A percentile compares a stretch with the other conserved stretches of the same genome.
phyloP scores from a whole-genome alignment of 2,329 filamentous ascomycete genomes.

The Aureobasidium melanogenum region DNA sequence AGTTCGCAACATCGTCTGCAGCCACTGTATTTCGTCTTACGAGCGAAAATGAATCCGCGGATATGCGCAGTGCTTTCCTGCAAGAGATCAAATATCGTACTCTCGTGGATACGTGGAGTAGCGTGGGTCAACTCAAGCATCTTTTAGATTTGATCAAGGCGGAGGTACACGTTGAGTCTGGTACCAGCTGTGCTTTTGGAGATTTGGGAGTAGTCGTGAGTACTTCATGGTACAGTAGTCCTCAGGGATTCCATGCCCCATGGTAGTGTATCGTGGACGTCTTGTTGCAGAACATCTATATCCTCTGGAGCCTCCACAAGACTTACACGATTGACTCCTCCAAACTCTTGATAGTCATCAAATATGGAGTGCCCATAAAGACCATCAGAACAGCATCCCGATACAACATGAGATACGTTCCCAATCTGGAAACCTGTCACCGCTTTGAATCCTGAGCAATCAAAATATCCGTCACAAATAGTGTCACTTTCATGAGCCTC shows the following conservation, averaged over 20 bases:
- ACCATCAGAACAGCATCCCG: no score
- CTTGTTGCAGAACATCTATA: neutral
- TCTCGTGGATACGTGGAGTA: neutral
- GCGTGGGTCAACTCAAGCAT: neutral
- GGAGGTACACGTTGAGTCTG: neutral
- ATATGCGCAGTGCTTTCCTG: neutral
- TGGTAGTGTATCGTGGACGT: neutral
- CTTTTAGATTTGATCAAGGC: neutral
- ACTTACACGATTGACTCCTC: neutral
- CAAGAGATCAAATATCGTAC: neutral
- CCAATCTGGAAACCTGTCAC: no score
- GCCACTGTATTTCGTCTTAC: neutral
- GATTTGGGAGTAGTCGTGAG: neutral
- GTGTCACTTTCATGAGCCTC: neutral
- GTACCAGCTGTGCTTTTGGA: neutral
- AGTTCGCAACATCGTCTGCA: neutral
- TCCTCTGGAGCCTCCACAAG: neutral
- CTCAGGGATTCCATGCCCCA: no score
- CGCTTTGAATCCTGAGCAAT: neutral
- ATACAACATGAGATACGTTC: no score
- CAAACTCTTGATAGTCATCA: neutral
- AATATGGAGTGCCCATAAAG: neutral
- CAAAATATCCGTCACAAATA: neutral
- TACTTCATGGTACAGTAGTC: neutral
- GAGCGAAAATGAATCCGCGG: neutral